Evolutionary conservation across 441 rosid genomes (phyloP), one percentile per base, ranked within the genome.

Genomic region (Croton setiger): DNA sequence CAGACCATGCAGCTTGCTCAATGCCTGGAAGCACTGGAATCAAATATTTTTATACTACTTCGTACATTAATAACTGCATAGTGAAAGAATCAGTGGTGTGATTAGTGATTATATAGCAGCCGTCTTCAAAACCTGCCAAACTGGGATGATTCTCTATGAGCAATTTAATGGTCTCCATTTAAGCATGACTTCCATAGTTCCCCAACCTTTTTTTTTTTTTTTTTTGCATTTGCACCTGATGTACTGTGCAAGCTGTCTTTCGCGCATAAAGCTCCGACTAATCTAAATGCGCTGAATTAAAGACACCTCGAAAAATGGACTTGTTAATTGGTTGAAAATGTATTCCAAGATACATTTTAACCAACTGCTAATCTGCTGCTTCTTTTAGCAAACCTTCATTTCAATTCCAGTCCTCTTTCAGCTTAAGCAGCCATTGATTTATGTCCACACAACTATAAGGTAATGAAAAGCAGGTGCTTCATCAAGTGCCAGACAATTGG

Each of bases 401-500:
- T 5, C 5, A 36, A 35, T 23, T 55, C 59, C n/a, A 4, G 4
- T 11, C 37, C 59, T 55, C 37, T 23, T 18, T 9, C 13, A 18
- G 55, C 27, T 14, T 47, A 15, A 13, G 21, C 14, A 31, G 7
- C 7, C 41, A 15, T 3, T 47, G 5, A 45, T 63, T 44, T 33
- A 27, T 39, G 54, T 3, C 37, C 37, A 13, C 4, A 36, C 51
- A 49, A 4, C 14, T 27, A 54, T 27, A 54, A 52, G 45, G 36
- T 3, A 48, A 48, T 5, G 10, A 37, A 17, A 31, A 20, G 51
- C 15, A 35, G n/a, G 37, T 4, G 5, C 17, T n/a, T 44, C 12
- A 9, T 5, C 63, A 48, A 68, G 59, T 61, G 72, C 68, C 64
- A 67, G 65, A 64, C 62, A 69, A 57, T 72, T 23, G 64, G 68